These are phyloP conservation scores for Paradendryphiella salina DNA, from an alignment of 2,329 filamentous ascomycete genomes.

Conservation along the genomic window DNA sequence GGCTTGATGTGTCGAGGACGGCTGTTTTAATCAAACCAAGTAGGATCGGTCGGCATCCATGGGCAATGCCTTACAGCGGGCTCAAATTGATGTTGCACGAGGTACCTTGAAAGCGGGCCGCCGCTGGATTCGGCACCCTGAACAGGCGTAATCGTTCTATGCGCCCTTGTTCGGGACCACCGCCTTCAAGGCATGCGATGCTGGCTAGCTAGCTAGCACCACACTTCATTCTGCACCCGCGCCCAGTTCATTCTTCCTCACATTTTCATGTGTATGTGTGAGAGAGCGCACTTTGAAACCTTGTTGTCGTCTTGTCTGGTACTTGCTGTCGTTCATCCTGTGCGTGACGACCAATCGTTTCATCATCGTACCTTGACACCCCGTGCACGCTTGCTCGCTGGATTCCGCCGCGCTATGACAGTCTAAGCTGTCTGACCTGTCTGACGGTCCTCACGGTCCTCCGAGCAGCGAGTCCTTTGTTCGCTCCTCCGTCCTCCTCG, in stretches of 20 bases:
- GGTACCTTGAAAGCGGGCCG: slow-evolving; percentile 38
- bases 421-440: slow-evolving; percentile 44
- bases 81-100: slow-evolving; percentile 37
- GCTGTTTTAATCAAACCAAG: slow-evolving; percentile 16
- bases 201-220: slow-evolving; percentile 16
- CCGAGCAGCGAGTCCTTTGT: slow-evolving; percentile 41
- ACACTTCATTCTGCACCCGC: slow-evolving; percentile 19
- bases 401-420: slow-evolving; percentile 48
- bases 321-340: slow-evolving; percentile 33
- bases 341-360: slow-evolving; percentile 48
- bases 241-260: slow-evolving; percentile 12
- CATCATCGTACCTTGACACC: slow-evolving; percentile 43
- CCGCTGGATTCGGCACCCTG: slow-evolving; percentile 35
- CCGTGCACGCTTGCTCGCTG: slow-evolving; percentile 45
- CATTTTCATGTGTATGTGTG: slow-evolving; percentile 1
- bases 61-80: slow-evolving; percentile 40
- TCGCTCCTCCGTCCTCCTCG: slow-evolving; percentile 36
- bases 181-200: slow-evolving; percentile 35
- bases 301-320: slow-evolving; percentile 20
- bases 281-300: slow-evolving; percentile 5
- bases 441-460: slow-evolving; percentile 28
- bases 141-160: slow-evolving; percentile 40
- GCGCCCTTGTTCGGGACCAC: slow-evolving; percentile 43
- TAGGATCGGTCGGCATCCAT: no score
- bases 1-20: background rate